phyloP scores from a whole-genome alignment of 305 asterid genomes.

The Lippia alba region DNA sequence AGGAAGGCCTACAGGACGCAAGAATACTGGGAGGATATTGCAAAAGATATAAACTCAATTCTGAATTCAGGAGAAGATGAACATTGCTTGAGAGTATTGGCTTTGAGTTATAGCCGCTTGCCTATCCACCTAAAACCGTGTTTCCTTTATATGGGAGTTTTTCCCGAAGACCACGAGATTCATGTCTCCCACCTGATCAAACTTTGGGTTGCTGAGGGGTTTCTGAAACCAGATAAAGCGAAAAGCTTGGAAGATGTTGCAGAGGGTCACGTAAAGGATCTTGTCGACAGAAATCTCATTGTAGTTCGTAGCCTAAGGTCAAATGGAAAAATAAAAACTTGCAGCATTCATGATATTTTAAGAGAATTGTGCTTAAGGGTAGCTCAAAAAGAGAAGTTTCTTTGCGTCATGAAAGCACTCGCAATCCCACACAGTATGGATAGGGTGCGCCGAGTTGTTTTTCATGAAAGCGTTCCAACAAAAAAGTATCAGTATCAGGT shows the following conservation, averaged over 20 bases:
- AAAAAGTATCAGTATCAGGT: background rate
- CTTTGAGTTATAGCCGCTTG: background rate
- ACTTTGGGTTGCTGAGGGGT: constrained; percentile 5
- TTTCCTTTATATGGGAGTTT: background rate
- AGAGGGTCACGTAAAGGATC: background rate
- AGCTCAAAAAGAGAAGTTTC: background rate
- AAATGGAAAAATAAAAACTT: background rate
- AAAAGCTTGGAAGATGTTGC: background rate
- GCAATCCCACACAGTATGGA: background rate
- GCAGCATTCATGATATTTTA: background rate
- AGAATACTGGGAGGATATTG: background rate
- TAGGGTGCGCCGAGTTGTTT: background rate
- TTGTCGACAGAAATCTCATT: background rate
- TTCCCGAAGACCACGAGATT: background rate
- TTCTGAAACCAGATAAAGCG: background rate
- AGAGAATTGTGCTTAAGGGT: background rate
- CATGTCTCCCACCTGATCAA: background rate
- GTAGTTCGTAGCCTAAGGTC: background rate
- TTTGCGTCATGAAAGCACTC: background rate
- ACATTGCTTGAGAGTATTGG: background rate
- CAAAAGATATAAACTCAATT: background rate
- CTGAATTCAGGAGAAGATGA: background rate
- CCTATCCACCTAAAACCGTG: background rate
- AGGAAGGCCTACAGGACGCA: background rate
- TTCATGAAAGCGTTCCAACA: background rate